Base-by-base conservation (phyloP, 768 basidiomycete species). In the Lyophyllum semitale region DNA sequence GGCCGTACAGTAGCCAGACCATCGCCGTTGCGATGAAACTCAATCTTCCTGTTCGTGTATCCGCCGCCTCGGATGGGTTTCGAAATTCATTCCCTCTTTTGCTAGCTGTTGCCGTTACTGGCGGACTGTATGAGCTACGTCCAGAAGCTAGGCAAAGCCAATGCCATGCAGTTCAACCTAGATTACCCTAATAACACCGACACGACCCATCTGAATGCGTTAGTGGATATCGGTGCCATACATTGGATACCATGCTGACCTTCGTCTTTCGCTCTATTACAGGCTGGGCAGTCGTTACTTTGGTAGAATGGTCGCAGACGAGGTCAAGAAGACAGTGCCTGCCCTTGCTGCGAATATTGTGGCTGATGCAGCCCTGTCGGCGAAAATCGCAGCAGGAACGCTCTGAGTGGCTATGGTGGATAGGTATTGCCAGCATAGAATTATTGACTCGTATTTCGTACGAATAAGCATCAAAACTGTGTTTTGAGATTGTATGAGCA, bases 291-390 rank as follows among this genome's bases (percentile, higher is more conserved):
- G 26, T 11, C 11, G 23, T 9, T 51, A 51, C 30, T 51, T 51
- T 32, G 50, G 50, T 40, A 51, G 50, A 17, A 51, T 51, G 17
- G 38, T 51, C 38, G 50, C 50, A 8, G 50, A 51, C 38, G 49
- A 41, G 50, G 50, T 51, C 25, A 42, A 51, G 23, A 42, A 32
- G 11, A 51, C 4, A 1, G 40, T 51, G 23, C 37, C 50, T 12
- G 38, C 50, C 5, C 30, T 51, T 4, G 40, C 23, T 1, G 37
- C 17, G 12, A 51, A 51, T 11, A 42, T 51, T 15, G 20, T 9
- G 25, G 50, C 37, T 4, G 50, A 51, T 30, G 38, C 50, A 38
- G 50, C 25, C 1, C 30, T 51, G 15, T 51, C 50, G 12, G 38
- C 50, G n/a, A 51, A 51, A 27, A 41, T 51, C 12, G 50, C 50